Conservation (phyloP, 2,329 filamentous ascomycete species). For the Apiospora phragmitis region DNA sequence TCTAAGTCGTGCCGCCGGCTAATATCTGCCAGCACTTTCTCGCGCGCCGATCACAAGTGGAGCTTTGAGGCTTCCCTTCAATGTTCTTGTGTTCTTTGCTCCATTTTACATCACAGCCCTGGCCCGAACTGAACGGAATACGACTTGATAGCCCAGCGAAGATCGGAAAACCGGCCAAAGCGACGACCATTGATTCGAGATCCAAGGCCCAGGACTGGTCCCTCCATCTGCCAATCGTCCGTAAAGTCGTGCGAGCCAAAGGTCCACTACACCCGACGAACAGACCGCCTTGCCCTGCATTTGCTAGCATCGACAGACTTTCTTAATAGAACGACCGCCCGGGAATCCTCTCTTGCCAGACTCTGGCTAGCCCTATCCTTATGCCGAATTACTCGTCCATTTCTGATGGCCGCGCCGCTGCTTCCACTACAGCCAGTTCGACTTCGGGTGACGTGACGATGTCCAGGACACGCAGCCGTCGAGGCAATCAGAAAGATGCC, state of each 20-base stretch:
- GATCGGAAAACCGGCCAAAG: conserved; percentile 1
- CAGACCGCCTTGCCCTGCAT: conserved; percentile 6
- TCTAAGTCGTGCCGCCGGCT: neutral
- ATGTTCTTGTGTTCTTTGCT: neutral
- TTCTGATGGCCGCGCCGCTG: conserved; percentile 46
- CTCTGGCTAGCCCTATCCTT: conserved; percentile 3
- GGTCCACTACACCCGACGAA: conserved; percentile 1
- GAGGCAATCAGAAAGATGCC: conserved; percentile 67
- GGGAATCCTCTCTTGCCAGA: neutral
- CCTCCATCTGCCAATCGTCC: neutral
- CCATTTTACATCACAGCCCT: neutral
- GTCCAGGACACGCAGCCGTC: conserved; percentile 47
- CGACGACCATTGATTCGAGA: neutral
- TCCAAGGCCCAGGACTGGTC: neutral
- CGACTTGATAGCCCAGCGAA: neutral
- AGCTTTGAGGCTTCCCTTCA: neutral
- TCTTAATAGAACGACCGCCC: conserved; percentile 6
- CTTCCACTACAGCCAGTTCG: conserved; percentile 29
- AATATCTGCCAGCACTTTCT: neutral
- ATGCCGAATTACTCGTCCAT: conserved; percentile 60
- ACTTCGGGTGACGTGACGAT: conserved; percentile 44
- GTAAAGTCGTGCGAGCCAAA: neutral
- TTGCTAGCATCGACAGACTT: conserved; percentile 1
- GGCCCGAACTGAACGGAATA: neutral
- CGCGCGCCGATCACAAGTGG: neutral